Base-by-base conservation (phyloP, 148 eudicot species). In the Vaccinium macrocarpon region DNA sequence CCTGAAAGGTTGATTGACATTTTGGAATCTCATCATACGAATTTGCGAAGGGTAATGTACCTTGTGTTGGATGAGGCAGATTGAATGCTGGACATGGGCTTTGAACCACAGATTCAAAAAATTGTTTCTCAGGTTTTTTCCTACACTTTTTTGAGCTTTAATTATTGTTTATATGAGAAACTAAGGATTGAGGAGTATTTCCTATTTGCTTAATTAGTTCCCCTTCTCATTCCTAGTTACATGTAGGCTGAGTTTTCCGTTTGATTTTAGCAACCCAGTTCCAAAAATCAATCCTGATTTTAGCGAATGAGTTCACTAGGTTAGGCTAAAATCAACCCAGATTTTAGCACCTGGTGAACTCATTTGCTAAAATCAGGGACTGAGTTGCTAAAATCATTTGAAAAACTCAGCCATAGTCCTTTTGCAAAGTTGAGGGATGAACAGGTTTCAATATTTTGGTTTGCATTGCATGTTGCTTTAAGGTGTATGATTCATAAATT, bases 61-160 rank as follows among this genome's bases (percentile, higher is more conserved):
- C 98, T 97, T 85, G 99, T 97, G 74, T 87, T 95, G 88, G 99
- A 95, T 84, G 99, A 97, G 88, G 99, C 98, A 57, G 99, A 97
- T 86, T 88, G 99, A 64, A 97, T 97, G 99, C 90, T 97, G 75
- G 99, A 97, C 83, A 97, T 97, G 99, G 99, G 99, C 4, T 97
- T 97, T 90, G 98, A 97, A 82, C 98, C 99, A 83, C 99, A 97
- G 83, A 97, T 97, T 78, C 92, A 92, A 76, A 97, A 97, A 91
- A 94, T 97, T 87, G 98, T 97, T 83, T 78, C 91, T 77, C 98
- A 97, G 95, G 99, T 97, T 85, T 87, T 86, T 76, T 74, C 23
- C 46, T 4, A 6, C n/a, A 25, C 21, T 72, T 51, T 12, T 7
- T 68, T 15, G 35, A 4, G 16, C 8, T 79, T 70, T 29, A 13